Base-by-base conservation (phyloP, 345 rosid genomes). In the Hibiscus syriacus region DNA sequence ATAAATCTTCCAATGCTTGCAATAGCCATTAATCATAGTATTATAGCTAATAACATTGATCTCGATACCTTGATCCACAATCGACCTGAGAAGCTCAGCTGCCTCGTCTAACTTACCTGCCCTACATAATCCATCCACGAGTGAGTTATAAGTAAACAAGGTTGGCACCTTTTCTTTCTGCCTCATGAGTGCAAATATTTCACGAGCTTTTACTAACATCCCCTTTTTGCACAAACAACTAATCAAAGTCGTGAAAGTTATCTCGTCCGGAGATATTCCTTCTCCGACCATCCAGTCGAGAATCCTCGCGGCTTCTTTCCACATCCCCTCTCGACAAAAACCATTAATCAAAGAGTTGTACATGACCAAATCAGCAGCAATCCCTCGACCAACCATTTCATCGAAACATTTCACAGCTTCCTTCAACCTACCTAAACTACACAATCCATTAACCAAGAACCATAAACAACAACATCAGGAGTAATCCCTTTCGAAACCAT, bases 41-140 rank as follows among this genome's bases (percentile, higher is more conserved):
- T 69, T 74, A 49, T 69, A 72, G 38, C 79, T 74, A 64, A 72
- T 29, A 0, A 69, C 14, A 38, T 12, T 3, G 36, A 41, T 22
- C 52, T 41, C 53, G 0, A 69, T 41, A 0, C 72, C 80, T 1
- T 70, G 69, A 14, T 66, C 55, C 56, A 49, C 75, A 72, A 62
- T 72, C 53, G 20, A 53, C 49, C 75, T 70, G 66, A 72, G 16
- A 66, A 72, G 62, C 17, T 74, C 5, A 17, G 11, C 39, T 11
- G 84, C 86, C 41, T 76, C 72, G 0, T 25, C 76, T 39, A 76
- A 65, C 49, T 73, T 67, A 12, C 74, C 68, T 1, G 53, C 32
- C 72, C 43, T 45, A 43, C 85, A 83, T 66, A 68, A 65, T 45
- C 81, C 87, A 19, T 55, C 29, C 36, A 83, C 77, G 55, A 81